Evolutionary conservation across 768 basidiomycete species (phyloP), one percentile per base, ranked within the genome.

Genomic region (Termitomyces sp.): DNA sequence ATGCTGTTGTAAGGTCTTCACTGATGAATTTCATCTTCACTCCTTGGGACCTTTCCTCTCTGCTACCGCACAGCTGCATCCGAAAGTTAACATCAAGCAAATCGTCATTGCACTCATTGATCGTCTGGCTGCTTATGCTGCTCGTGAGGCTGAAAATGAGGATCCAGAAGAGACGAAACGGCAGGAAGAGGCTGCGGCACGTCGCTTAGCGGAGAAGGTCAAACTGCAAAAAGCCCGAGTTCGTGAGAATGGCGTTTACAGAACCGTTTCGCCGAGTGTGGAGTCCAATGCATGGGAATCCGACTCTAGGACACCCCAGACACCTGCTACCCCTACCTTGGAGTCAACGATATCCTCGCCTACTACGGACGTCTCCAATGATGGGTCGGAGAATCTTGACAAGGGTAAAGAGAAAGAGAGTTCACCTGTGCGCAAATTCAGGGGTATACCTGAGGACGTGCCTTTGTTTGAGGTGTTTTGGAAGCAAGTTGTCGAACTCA

Each of bases 101-200:
- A 98, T 99, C 64, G 97, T 98, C 55, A 99, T 99, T 50, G 93
- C 96, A 0, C 82, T 99, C 30, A 97, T 99, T 64, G 97, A 99
- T 74, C 86, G 96, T 14, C 79, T 99, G 13, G 97, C 97, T 0
- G 87, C 94, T 1, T 98, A 95, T 67, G 97, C 97, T 45, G 96
- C 97, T 1, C 85, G 96, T 2, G 97, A 99, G 73, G 95, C 97
- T 0, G 97, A 99, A 77, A 96, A 77, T 64, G 97, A 98, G 69
- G 89, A 93, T 64, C 94, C 95, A 0, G 96, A 97, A 63, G 95
- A 96, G 75, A 91, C 91, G 9, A 94, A 92, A 73, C 79, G 81
- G 40, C 93, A 95, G 63, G 96, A 98, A 71, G 96, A 98, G 69
- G 93, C 91, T 56, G 94, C 95, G 2, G 91, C 95, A 0, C 83